Conservation (phyloP, 163 green algal genomes). For the Scenedesmus sp. region DNA sequence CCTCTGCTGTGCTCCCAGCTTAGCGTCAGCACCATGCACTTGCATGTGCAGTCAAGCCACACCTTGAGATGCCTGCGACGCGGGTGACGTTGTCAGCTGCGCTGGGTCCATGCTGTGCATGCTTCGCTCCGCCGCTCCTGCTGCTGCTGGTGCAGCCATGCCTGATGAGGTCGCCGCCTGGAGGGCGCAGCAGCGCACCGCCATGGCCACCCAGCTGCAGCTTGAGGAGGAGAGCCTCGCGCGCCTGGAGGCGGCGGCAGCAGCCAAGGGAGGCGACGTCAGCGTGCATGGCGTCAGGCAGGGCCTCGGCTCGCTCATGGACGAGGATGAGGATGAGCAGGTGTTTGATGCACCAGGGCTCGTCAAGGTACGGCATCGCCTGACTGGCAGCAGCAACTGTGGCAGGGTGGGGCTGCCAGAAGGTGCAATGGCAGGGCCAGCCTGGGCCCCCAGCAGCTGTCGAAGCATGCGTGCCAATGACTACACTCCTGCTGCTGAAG, state of each 20-base stretch:
- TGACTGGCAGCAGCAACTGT: neutral
- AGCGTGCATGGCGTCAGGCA: neutral
- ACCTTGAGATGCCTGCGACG: neutral
- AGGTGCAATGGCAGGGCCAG: neutral
- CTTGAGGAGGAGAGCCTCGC: conserved; percentile 65
- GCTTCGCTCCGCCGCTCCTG: neutral
- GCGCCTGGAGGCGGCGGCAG: conserved; percentile 59
- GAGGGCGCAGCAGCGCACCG: conserved; percentile 62
- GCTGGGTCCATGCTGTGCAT: neutral
- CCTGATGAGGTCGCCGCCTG: conserved; percentile 18
- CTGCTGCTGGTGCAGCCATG: conserved; percentile 20
- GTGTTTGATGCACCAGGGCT: conserved; percentile 58
- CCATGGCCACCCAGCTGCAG: conserved; percentile 64
- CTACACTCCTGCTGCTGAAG: neutral
- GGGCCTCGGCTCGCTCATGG: neutral
- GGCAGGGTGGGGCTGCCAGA: neutral
- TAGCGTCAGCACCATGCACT: neutral
- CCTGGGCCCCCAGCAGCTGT: neutral
- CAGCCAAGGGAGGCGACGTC: neutral
- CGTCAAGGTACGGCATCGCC: conserved; percentile 55
- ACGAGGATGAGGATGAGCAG: conserved; percentile 63
- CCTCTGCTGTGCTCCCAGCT: neutral
- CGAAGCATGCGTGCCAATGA: neutral
- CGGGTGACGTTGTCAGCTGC: no score
- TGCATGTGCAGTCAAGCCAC: neutral